Base-by-base conservation (phyloP, 2,329 filamentous ascomycete genomes). In the Sporothrix phasma region DNA sequence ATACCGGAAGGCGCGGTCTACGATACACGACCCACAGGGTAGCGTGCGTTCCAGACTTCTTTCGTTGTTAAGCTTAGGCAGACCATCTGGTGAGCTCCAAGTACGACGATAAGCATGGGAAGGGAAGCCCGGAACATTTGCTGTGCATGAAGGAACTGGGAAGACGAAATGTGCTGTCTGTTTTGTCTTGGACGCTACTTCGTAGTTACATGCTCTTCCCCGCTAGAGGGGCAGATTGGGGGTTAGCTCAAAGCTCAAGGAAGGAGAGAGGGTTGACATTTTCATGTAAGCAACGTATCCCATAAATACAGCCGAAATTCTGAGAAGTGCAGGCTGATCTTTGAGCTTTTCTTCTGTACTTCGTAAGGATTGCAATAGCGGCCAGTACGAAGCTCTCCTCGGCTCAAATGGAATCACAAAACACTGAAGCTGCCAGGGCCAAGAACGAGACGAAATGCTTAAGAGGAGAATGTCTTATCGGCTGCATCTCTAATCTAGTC, bases 181-280 rank as follows among this genome's bases (percentile, higher is more conserved):
- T 7, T n/a, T 24, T 59, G 13, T 31, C 34, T 29, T 31, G 22
- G n/a, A 59, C 39, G 56, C 56, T 59, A n/a, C n/a, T n/a, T n/a
- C n/a, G n/a, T n/a, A 59, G 56, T n/a, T 19, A 39, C 37, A 59
- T 59, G 56, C 39, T 29, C 13, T 59, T 59, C 56, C 39, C 56
- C 56, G 24, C 56, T 24, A 31, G 39, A 45, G 54, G 54, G 37
- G 37, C 22, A 46, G 3, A 29, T 31, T 39, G 51, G 29, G 49
- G 29, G 15, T 31, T n/a, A 19, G 17, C 17, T 31, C 17, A 3
- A 19, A 56, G 51, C 51, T 39, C 34, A 24, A 3, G 39, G 56
- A 59, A 59, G 56, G 37, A 59, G n/a, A n/a, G n/a, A n/a, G n/a
- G n/a, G n/a, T n/a, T n/a, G n/a, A n/a, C n/a, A n/a, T n/a, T n/a